Conservation (phyloP, 768 basidiomycete genomes). For the Panaeolus papilionaceus region DNA sequence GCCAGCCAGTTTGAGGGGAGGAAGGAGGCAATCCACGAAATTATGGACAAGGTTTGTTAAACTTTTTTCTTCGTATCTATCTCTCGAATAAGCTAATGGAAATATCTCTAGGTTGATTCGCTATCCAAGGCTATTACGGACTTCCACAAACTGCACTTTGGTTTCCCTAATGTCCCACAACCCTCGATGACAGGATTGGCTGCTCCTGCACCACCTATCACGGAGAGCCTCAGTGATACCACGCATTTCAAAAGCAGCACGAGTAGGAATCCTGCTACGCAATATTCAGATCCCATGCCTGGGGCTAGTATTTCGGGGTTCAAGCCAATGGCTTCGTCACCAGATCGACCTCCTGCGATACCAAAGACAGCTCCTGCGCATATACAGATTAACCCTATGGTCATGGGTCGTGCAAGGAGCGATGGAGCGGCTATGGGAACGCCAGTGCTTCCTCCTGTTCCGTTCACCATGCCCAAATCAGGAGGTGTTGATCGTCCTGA, state of each 20-base stretch:
- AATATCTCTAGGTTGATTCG: conserved; percentile 56
- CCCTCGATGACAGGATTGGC: conserved; percentile 15
- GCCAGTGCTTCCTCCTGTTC: neutral
- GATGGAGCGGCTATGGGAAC: conserved; percentile 10
- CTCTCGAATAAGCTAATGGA: conserved; percentile 17
- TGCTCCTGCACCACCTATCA: conserved; percentile 16
- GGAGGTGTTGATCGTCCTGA: neutral
- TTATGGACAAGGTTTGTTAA: conserved; percentile 72
- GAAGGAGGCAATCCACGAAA: conserved; percentile 69
- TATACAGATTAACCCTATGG: conserved; percentile 12
- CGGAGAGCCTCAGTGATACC: conserved; percentile 14
- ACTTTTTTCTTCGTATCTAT: neutral
- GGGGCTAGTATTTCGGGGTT: neutral
- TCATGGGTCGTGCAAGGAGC: conserved; percentile 10
- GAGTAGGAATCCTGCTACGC: neutral
- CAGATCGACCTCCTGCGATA: neutral
- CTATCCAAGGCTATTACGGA: conserved; percentile 56
- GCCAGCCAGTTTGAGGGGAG: conserved; percentile 73
- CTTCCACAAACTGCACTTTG: conserved; percentile 50
- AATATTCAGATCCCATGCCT: conserved; percentile 1
- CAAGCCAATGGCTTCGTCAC: neutral
- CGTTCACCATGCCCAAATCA: neutral
- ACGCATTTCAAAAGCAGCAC: neutral
- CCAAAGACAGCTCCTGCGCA: conserved; percentile 8
- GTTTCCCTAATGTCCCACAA: conserved; percentile 17